Percentiles rank a stretch among this genome's conserved stretches.
Conservation (phyloP, 1,139 yeast genomes). For the Taphrina populina region DNA sequence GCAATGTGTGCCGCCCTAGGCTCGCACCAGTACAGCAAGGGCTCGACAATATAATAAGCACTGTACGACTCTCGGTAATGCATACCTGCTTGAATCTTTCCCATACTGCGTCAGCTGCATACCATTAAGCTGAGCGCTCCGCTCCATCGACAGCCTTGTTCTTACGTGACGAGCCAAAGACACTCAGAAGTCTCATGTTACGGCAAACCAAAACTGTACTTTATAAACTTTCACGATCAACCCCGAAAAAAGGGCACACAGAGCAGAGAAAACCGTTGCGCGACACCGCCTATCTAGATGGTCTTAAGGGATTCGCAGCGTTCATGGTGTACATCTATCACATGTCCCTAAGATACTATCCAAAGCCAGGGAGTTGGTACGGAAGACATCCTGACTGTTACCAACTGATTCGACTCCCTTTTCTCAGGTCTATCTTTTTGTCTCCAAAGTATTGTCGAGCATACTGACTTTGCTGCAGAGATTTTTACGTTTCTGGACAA, state of each 20-base stretch:
- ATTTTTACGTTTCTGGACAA: slow-evolving; percentile 13
- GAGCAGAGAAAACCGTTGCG: background rate
- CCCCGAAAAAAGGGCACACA: too few species aligned
- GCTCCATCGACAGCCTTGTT: too few species aligned
- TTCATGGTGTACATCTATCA: slow-evolving; percentile 26
- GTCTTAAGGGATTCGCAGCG: slow-evolving; percentile 19
- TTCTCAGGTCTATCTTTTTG: slow-evolving; percentile 1
- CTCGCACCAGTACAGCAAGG: too few species aligned
- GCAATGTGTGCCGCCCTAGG: too few species aligned
- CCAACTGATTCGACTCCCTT: slow-evolving; percentile 6
- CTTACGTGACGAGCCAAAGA: too few species aligned
- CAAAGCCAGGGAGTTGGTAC: slow-evolving; percentile 1
- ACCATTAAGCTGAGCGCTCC: too few species aligned
- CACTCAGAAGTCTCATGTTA: too few species aligned
- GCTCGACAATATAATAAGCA: too few species aligned
- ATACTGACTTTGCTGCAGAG: background rate
- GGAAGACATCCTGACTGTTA: background rate
- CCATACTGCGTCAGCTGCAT: too few species aligned
- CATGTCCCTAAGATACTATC: slow-evolving; percentile 10
- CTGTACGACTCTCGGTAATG: too few species aligned
- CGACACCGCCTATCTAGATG: slow-evolving; percentile 26
- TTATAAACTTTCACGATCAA: background rate
- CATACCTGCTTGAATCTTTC: too few species aligned
- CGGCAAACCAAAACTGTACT: background rate
- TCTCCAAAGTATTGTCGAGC: background rate